Conservation (phyloP, 768 basidiomycete species). For the Suillus sp. region DNA sequence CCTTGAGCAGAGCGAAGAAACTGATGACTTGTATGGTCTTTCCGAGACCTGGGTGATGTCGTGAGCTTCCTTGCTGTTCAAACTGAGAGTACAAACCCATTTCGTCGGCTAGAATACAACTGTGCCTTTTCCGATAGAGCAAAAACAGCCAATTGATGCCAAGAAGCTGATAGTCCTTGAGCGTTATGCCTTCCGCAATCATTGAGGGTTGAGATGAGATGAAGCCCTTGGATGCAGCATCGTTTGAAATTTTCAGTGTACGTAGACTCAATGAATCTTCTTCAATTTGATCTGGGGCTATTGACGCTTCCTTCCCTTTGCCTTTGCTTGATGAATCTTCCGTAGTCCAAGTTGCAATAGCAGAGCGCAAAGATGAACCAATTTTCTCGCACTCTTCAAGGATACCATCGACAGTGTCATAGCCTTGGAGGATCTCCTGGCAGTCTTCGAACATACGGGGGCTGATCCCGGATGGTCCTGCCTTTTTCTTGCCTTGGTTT, state of each 20-base stretch:
- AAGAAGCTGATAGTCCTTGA: slow-evolving; percentile 97
- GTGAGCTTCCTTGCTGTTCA: slow-evolving; percentile 15
- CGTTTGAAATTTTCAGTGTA: slow-evolving; percentile 44
- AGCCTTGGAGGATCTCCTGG: slow-evolving; percentile 79
- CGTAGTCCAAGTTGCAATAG: slow-evolving; percentile 78
- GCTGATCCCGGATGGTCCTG: slow-evolving; percentile 80
- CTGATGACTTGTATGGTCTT: slow-evolving; percentile 99
- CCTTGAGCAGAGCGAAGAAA: slow-evolving; percentile 88
- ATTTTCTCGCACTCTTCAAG: slow-evolving; percentile 88
- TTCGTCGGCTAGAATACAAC: slow-evolving; percentile 97
- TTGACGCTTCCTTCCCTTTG: slow-evolving; percentile 40
- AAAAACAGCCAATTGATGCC: slow-evolving; percentile 98
- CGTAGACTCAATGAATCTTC: slow-evolving; percentile 67
- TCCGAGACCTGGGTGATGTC: slow-evolving; percentile 70
- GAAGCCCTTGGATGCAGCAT: slow-evolving; percentile 58
- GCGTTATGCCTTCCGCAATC: slow-evolving; percentile 63
- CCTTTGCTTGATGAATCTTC: slow-evolving; percentile 34
- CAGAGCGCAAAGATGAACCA: slow-evolving; percentile 68
- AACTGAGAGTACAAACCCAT: slow-evolving; percentile 71
- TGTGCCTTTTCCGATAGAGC: slow-evolving; percentile 75
- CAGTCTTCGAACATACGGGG: slow-evolving; percentile 91
- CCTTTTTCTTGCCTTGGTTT: slow-evolving; percentile 85
- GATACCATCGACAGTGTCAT: slow-evolving; percentile 85
- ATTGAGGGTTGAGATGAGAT: slow-evolving; percentile 73
- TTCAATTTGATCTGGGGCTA: slow-evolving; percentile 42